phyloP scores from a whole-genome alignment of 805 yeast genomes.

The Myxozyma udenii region DNA sequence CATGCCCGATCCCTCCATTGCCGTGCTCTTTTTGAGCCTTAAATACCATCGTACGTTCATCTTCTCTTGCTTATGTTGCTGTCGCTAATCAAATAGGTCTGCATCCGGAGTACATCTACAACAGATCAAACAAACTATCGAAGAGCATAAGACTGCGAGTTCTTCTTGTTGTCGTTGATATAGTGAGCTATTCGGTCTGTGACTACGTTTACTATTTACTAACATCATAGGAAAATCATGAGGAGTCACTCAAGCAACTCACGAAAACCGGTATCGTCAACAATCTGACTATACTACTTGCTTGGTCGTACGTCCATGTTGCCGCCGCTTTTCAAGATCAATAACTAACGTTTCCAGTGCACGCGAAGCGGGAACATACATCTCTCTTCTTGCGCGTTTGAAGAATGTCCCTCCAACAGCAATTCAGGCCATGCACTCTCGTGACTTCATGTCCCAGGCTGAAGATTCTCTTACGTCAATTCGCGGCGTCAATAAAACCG shows the following conservation, averaged over 20 bases:
- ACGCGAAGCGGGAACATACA: constrained; percentile 42
- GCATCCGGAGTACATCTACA: constrained; percentile 44
- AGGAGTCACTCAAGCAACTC: constrained; percentile 38
- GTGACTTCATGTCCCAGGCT: constrained; percentile 38
- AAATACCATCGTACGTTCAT: constrained; percentile 30
- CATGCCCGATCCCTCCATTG: constrained; percentile 37
- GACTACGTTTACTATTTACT: background rate
- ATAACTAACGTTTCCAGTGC: constrained; percentile 7
- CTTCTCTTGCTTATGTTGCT: too few species aligned
- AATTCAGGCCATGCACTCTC: constrained; percentile 37
- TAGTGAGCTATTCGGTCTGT: constrained; percentile 28
- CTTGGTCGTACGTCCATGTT: constrained; percentile 35
- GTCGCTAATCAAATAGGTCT: constrained; percentile 30
- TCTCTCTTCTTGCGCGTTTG: constrained; percentile 36
- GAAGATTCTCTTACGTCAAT: constrained; percentile 37
- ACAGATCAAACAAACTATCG: constrained; percentile 39
- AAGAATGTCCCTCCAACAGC: constrained; percentile 36
- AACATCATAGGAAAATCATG: constrained; percentile 36
- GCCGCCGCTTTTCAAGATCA: background rate
- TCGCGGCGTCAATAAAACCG: constrained; percentile 42
- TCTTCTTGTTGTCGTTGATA: constrained; percentile 41
- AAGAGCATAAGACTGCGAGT: constrained; percentile 36
- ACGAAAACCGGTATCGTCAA: constrained; percentile 37
- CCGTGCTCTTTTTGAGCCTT: constrained; percentile 39
- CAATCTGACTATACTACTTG: constrained; percentile 38